phyloP scores from a whole-genome alignment of 2,329 filamentous ascomycete genomes.

The Pleoardoris graminearum region DNA sequence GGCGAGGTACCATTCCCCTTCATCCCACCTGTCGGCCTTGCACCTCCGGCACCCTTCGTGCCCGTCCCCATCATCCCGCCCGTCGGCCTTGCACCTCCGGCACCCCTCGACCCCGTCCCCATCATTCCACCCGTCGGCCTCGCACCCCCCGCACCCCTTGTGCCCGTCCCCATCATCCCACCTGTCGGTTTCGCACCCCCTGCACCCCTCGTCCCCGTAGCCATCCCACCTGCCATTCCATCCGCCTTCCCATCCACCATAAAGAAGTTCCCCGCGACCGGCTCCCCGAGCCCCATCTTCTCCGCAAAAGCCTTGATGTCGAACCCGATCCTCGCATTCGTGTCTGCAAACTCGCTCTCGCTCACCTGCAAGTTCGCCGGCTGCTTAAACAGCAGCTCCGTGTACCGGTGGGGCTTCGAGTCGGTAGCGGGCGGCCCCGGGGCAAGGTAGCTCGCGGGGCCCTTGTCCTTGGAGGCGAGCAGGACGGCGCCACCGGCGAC shows the following conservation, averaged over 20 bases:
- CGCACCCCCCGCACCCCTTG: neutral
- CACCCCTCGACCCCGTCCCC: conserved; percentile 23
- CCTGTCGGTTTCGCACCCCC: conserved; percentile 21
- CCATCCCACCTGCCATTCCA: conserved; percentile 9
- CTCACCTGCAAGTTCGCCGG: conserved; percentile 28
- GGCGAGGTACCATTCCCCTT: neutral
- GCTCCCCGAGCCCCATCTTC: conserved; percentile 27
- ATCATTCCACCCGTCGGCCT: no score
- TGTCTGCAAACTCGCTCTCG: conserved; percentile 27
- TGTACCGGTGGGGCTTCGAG: conserved; percentile 40
- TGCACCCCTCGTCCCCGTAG: conserved; percentile 6
- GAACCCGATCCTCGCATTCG: conserved; percentile 30
- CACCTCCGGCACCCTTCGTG: conserved; percentile 31
- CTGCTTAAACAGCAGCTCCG: conserved; percentile 40
- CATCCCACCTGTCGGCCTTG: conserved; percentile 32
- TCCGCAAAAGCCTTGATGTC: conserved; percentile 34
- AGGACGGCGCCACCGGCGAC: conserved; percentile 24
- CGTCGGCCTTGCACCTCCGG: conserved; percentile 37
- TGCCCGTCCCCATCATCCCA: conserved; percentile 12
- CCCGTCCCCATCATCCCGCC: conserved; percentile 19
- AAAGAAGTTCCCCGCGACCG: conserved; percentile 42
- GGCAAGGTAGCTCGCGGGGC: conserved; percentile 37
- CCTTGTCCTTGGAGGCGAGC: conserved; percentile 32
- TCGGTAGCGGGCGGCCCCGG: conserved; percentile 41
- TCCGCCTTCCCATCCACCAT: conserved; percentile 35